Conservation (phyloP, 2,329 filamentous ascomycete species). For the Capronia americana region DNA sequence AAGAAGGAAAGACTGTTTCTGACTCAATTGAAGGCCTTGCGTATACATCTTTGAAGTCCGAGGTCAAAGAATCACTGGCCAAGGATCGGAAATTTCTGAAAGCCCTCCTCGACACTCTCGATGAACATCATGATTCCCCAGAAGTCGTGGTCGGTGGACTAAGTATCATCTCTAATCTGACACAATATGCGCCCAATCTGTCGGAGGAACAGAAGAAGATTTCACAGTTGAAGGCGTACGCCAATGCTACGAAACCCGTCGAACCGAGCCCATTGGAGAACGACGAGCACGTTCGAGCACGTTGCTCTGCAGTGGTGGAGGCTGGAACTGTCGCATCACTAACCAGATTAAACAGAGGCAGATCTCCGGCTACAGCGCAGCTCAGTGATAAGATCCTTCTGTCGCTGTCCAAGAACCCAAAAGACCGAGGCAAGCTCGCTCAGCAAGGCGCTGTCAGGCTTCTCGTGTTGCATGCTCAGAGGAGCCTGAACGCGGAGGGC, state of each 20-base stretch:
- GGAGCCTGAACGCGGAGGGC: conserved; percentile 28
- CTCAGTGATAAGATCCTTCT: conserved; percentile 79
- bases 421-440: conserved; percentile 77
- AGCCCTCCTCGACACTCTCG: conserved; percentile 63
- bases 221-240: conserved; percentile 90
- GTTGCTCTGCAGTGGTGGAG: conserved; percentile 80
- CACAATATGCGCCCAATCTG: conserved; percentile 75
- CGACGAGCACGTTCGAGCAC: conserved; percentile 73
- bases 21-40: conserved; percentile 88
- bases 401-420: conserved; percentile 75
- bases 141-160: conserved; percentile 83
- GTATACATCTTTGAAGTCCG: conserved; percentile 85
- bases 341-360: conserved; percentile 73
- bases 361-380: conserved; percentile 72
- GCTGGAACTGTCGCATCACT: conserved; percentile 78
- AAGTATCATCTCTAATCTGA: conserved; percentile 85
- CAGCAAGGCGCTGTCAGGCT: conserved; percentile 94
- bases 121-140: conserved; percentile 63
- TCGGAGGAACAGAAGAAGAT: conserved; percentile 94
- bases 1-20: conserved; percentile 63
- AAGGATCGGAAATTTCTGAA: conserved; percentile 72
- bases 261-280: conserved; percentile 72
- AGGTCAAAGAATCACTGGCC: conserved; percentile 80
- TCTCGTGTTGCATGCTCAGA: conserved; percentile 70
- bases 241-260: conserved; percentile 77